These are phyloP conservation scores for Globisporangium echinulatum DNA, from an alignment of 352 stramenopile species.

Conservation along the genomic window DNA sequence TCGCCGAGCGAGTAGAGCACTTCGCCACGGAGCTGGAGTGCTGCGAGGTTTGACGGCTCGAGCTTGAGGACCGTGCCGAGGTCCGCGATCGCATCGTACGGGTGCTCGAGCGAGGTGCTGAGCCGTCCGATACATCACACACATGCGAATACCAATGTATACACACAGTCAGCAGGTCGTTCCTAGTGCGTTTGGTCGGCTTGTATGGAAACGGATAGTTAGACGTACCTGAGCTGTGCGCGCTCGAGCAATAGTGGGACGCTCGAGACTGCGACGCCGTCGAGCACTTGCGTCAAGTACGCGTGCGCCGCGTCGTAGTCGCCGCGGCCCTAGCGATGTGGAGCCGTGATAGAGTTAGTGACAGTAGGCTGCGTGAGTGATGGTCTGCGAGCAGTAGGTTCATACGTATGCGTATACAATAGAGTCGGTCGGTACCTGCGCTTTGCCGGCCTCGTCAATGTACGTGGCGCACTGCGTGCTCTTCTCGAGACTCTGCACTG, in stretches of 20 bases:
- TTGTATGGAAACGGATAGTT: too few species aligned
- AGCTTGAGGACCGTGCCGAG: slow-evolving; percentile 66
- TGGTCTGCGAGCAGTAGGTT: neutral
- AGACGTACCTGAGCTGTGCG: slow-evolving; percentile 41
- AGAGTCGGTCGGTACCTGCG: slow-evolving; percentile 15
- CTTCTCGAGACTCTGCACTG: slow-evolving; percentile 49
- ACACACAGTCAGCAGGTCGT: too few species aligned
- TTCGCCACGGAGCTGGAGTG: slow-evolving; percentile 66
- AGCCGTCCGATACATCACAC: neutral
- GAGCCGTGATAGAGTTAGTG: neutral
- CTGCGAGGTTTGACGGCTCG: slow-evolving; percentile 56
- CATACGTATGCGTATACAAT: too few species aligned
- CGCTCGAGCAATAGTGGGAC: slow-evolving; percentile 58
- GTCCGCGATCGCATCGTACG: slow-evolving; percentile 75
- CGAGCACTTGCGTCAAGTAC: slow-evolving; percentile 63
- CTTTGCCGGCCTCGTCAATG: slow-evolving; percentile 57
- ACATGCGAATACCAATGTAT: neutral
- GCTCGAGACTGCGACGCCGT: slow-evolving; percentile 66
- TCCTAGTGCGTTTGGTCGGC: too few species aligned
- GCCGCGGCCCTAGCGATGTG: slow-evolving; percentile 33
- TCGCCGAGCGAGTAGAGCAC: slow-evolving; percentile 79
- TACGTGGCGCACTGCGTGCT: slow-evolving; percentile 53
- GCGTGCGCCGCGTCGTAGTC: slow-evolving; percentile 59
- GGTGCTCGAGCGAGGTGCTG: slow-evolving; percentile 56
- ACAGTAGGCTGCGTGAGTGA: neutral